Conservation (phyloP, 495 filamentous ascomycete species). For the Clavariopsis aquatica region DNA sequence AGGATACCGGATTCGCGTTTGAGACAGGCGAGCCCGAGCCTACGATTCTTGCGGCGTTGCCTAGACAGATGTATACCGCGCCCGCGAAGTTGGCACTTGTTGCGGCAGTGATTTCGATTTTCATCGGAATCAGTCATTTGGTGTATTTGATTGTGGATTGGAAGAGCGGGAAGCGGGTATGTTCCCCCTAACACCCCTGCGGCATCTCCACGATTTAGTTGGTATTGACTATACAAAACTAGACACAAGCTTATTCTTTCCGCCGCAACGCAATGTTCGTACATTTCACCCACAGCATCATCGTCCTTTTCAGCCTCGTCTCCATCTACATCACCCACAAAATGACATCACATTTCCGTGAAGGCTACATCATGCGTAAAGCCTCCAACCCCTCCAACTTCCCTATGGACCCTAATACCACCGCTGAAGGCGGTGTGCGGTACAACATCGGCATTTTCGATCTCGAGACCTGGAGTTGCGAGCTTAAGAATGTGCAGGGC, state of each 20-base stretch:
- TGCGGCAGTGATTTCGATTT: constrained; percentile 10
- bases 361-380: constrained; percentile 12
- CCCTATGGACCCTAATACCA: background rate
- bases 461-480: constrained; percentile 36
- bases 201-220: background rate
- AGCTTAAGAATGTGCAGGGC: constrained; percentile 18
- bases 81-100: constrained; percentile 26
- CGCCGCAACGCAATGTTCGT: constrained; percentile 36
- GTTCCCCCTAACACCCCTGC: background rate
- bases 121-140: constrained; percentile 11
- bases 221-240: background rate
- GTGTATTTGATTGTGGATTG: constrained; percentile 24
- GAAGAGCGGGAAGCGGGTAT: constrained; percentile 21
- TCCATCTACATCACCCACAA: constrained; percentile 31
- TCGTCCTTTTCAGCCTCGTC: constrained; percentile 30
- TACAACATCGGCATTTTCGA: constrained; percentile 37
- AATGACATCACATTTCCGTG: constrained; percentile 25
- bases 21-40: constrained; percentile 21
- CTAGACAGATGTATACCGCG: constrained; percentile 11
- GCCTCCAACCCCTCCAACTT: background rate
- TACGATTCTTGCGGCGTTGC: constrained; percentile 25
- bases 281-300: constrained; percentile 29
- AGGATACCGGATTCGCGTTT: constrained; percentile 25
- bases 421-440: constrained; percentile 9
- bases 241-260: constrained; percentile 33